These are phyloP conservation scores for Cardiospermum halicacabum DNA, from an alignment of 345 rosid species.

Conservation along the genomic window DNA sequence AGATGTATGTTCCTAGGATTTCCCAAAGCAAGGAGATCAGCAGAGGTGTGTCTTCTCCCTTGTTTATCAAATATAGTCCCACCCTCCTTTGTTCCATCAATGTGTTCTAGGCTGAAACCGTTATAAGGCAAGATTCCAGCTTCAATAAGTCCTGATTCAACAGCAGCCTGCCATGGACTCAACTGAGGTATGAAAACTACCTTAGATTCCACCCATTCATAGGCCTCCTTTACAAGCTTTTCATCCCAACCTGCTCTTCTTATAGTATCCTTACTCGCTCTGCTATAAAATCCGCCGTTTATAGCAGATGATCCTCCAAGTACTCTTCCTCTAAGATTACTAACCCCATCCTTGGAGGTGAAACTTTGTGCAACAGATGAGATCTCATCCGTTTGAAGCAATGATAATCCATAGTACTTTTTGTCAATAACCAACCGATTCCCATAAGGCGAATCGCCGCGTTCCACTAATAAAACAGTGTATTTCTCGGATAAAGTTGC, in stretches of 20 bases:
- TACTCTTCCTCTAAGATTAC: slow-evolving; percentile 49
- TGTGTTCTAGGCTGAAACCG: slow-evolving; percentile 60
- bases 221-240: slow-evolving; percentile 50
- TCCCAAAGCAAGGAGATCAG: slow-evolving; percentile 59
- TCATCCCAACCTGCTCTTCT: slow-evolving; percentile 54
- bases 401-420: slow-evolving; percentile 43
- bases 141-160: slow-evolving; percentile 64
- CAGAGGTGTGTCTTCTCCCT: slow-evolving; percentile 64
- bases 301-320: slow-evolving; percentile 72
- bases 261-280: slow-evolving; percentile 56
- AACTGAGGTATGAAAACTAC: slow-evolving; percentile 51
- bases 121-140: slow-evolving; percentile 66
- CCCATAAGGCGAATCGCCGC: slow-evolving; percentile 59
- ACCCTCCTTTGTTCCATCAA: slow-evolving; percentile 70
- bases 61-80: slow-evolving; percentile 53
- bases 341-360: slow-evolving; percentile 48
- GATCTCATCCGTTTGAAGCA: slow-evolving; percentile 51
- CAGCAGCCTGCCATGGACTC: slow-evolving; percentile 62
- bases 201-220: slow-evolving; percentile 70
- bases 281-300: slow-evolving; percentile 68
- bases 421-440: slow-evolving; percentile 43
- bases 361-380: slow-evolving; percentile 62
- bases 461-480: slow-evolving; percentile 59
- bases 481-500: slow-evolving; percentile 58
- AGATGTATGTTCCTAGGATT: slow-evolving; percentile 40